These are phyloP conservation scores for Fomitopsis pinicola DNA, from an alignment of 1,284 basidiomycete genomes.

Conservation along the genomic window DNA sequence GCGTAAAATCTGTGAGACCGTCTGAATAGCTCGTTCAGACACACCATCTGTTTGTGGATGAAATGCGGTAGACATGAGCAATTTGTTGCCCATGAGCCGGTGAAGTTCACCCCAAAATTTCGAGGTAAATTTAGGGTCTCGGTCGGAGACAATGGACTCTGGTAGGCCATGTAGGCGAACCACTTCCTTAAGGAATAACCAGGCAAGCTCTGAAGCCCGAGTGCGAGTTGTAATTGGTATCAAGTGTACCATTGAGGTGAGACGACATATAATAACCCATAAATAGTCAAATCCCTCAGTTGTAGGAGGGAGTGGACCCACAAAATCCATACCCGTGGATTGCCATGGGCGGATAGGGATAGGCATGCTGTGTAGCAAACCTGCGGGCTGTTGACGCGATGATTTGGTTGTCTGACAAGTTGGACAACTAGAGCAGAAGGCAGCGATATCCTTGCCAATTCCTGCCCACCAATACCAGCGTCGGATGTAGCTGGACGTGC, in stretches of 20 bases:
- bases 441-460: conserved; percentile 14
- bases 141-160: conserved; percentile 20
- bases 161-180: conserved; percentile 21
- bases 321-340: conserved; percentile 12
- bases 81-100: conserved; percentile 20
- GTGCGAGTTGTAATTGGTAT: conserved; percentile 13
- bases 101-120: conserved; percentile 8
- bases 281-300: conserved; percentile 17
- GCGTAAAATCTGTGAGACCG: conserved; percentile 24
- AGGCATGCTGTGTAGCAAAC: conserved; percentile 21
- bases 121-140: conserved; percentile 24
- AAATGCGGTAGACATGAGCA: conserved; percentile 27
- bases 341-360: conserved; percentile 21
- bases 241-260: conserved; percentile 20
- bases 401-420: conserved; percentile 22
- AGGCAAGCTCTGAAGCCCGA: conserved; percentile 15
- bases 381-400: conserved; percentile 7
- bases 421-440: conserved; percentile 21
- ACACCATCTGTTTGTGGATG: conserved; percentile 33
- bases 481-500: conserved; percentile 23
- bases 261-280: conserved; percentile 17
- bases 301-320: conserved; percentile 20
- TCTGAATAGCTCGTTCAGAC: conserved; percentile 21
- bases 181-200: conserved; percentile 12
- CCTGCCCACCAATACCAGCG: conserved; percentile 32